phyloP scores from a whole-genome alignment of 1,284 basidiomycete species.

The Cronartium ribicola region DNA sequence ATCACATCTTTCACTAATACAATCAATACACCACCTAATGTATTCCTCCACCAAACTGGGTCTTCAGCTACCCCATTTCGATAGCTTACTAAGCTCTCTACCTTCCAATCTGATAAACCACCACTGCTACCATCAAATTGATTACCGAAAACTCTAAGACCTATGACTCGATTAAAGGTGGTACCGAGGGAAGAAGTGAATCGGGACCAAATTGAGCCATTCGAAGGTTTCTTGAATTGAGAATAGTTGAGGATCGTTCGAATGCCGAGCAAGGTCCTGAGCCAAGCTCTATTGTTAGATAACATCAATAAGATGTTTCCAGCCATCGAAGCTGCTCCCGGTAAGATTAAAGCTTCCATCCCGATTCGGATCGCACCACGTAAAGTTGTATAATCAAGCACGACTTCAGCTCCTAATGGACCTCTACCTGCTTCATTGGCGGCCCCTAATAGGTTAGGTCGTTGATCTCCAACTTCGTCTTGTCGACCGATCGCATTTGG shows the following conservation, averaged over 20 bases:
- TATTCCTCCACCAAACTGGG: conserved; percentile 42
- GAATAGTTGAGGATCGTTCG: not conserved
- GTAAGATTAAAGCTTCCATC: conserved; percentile 35
- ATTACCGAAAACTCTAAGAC: not conserved
- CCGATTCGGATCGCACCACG: conserved; percentile 22
- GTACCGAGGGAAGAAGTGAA: conserved; percentile 1
- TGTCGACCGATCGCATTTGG: not conserved
- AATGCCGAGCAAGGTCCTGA: conserved; percentile 22
- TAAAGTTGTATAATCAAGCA: conserved; percentile 26
- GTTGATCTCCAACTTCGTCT: conserved; percentile 3
- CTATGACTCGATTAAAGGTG: not conserved
- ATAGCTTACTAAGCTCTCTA: not conserved
- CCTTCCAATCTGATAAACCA: not conserved
- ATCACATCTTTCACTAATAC: conserved; percentile 32
- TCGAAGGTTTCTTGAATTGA: not conserved
- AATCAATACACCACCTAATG: conserved; percentile 22
- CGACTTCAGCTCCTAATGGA: conserved; percentile 16
- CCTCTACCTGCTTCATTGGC: conserved; percentile 11
- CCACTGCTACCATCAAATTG: not conserved
- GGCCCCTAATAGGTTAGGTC: conserved; percentile 2
- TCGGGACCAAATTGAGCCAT: conserved; percentile 1
- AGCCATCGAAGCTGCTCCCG: conserved; percentile 20
- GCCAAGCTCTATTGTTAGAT: conserved; percentile 27
- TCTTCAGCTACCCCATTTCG: conserved; percentile 10
- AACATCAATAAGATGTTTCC: conserved; percentile 15